Percentiles rank a stretch among this genome's conserved stretches.
Conservation (phyloP, 1,284 basidiomycete genomes). For the Meripilus lineatus region DNA sequence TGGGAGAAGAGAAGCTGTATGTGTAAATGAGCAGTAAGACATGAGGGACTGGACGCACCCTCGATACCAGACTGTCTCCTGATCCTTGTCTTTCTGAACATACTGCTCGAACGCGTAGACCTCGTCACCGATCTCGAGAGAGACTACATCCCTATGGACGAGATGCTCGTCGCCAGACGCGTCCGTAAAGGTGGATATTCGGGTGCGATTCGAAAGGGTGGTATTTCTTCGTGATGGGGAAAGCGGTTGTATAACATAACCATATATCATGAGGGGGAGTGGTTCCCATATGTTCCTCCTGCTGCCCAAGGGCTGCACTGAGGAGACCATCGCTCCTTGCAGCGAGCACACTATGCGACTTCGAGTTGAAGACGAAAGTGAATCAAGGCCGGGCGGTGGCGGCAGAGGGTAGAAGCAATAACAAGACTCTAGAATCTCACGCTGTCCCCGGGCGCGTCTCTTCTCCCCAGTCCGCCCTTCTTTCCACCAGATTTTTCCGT, state of each 20-base stretch:
- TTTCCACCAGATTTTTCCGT: too few species aligned
- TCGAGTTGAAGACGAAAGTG: too few species aligned
- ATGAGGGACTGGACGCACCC: constrained; percentile 56
- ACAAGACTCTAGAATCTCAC: too few species aligned
- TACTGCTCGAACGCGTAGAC: constrained; percentile 95
- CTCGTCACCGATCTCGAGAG: constrained; percentile 89
- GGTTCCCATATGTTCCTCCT: constrained; percentile 67
- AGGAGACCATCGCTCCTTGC: constrained; percentile 10
- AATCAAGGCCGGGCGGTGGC: too few species aligned
- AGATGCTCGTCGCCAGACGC: constrained; percentile 61
- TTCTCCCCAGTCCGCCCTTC: too few species aligned
- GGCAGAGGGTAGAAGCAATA: too few species aligned
- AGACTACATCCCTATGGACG: constrained; percentile 70
- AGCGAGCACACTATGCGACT: too few species aligned
- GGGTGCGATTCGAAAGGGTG: constrained; percentile 53
- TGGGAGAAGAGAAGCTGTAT: constrained; percentile 29
- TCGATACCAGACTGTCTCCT: constrained; percentile 82
- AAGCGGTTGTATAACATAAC: constrained; percentile 78
- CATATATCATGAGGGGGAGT: constrained; percentile 75
- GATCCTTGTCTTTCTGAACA: constrained; percentile 64
- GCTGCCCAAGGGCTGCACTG: constrained; percentile 4
- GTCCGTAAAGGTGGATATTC: constrained; percentile 68
- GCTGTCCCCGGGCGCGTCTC: too few species aligned
- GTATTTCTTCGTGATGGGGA: constrained; percentile 70
- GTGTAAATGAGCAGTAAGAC: constrained; percentile 3